Evolutionary conservation across 176 grass and related monocot genomes (phyloP), one percentile per base, ranked within the genome.

Genomic region (Eragrostis curvula): DNA sequence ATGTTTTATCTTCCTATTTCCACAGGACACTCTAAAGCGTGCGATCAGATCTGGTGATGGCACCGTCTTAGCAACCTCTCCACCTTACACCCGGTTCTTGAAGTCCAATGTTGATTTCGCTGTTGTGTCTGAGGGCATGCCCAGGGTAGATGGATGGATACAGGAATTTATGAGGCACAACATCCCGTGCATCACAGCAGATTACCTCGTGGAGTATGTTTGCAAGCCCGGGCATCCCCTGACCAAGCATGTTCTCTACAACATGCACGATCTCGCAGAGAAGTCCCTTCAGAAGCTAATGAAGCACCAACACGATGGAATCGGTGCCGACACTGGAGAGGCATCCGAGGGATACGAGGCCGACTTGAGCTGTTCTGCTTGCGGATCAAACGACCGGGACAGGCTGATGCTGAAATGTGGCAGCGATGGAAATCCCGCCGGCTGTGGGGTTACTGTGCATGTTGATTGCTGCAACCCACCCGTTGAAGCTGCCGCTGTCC

Each of bases 161-260:
- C 90, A 88, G 72, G 96, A 93, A 56, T 98, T 95, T 70, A 45
- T 87, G 80, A 78, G 76, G 32, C 81, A 95, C 32, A 23, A 79
- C 59, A 88, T 98, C 69, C 90, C 95, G 13, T 98, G 95, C 60
- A 83, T 98, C 58, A 86, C 86, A 1, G 79, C 95, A 42, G 95
- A 98, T 83, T 98, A 94, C 72, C 80, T 98, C 50, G 95, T 98
- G 18, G 95, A 98, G 74, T 98, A 92, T 3, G 81, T 93, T 28
- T 95, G 96, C 75, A 98, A 95, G 81, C 92, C 96, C 1, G 90
- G 92, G 21, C 76, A 91, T 9, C 82, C 92, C 24, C 81, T 98
- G 24, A 79, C 67, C 71, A 94, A 90, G 81, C 92, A 98, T 23
- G 90, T 93, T 4, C 90, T 98, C 67, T 95, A 89, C 70, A 85